These are phyloP conservation scores for Xylaria venustula DNA, from an alignment of 495 filamentous ascomycete genomes.

Conservation along the genomic window DNA sequence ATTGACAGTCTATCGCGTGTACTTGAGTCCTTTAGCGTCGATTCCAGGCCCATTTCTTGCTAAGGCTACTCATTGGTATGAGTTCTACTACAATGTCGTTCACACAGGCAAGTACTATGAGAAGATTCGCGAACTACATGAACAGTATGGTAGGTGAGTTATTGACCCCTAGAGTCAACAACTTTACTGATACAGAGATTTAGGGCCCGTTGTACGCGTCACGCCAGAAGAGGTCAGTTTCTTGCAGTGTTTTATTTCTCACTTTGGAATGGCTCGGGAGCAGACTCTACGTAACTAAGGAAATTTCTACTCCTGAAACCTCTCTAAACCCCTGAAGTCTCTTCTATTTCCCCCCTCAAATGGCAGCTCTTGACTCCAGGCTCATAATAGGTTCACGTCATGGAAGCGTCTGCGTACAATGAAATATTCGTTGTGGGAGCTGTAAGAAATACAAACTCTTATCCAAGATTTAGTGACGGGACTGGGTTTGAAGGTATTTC, in stretches of 20 bases:
- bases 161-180: neutral
- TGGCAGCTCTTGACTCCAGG: no score
- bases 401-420: constrained; percentile 39
- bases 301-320: no score
- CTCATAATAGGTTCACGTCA: no score
- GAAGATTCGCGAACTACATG: constrained; percentile 15
- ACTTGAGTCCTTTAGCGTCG: constrained; percentile 46
- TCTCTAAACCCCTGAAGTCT: no score
- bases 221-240: constrained; percentile 39
- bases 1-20: constrained; percentile 43
- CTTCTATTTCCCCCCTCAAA: no score
- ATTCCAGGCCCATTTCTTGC: constrained; percentile 54
- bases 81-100: constrained; percentile 30
- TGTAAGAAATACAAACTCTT: neutral
- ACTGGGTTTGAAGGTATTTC: constrained; percentile 4
- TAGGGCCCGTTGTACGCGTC: constrained; percentile 41
- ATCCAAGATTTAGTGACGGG: neutral
- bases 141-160: constrained; percentile 6
- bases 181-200: neutral
- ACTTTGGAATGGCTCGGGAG: no score
- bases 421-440: constrained; percentile 27
- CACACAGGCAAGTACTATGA: constrained; percentile 17
- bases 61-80: constrained; percentile 46
- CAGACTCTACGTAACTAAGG: no score
- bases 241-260: no score